These are phyloP conservation scores for Diddensiella caesifluorescens DNA, from an alignment of 805 yeast genomes.

Conservation along the genomic window DNA sequence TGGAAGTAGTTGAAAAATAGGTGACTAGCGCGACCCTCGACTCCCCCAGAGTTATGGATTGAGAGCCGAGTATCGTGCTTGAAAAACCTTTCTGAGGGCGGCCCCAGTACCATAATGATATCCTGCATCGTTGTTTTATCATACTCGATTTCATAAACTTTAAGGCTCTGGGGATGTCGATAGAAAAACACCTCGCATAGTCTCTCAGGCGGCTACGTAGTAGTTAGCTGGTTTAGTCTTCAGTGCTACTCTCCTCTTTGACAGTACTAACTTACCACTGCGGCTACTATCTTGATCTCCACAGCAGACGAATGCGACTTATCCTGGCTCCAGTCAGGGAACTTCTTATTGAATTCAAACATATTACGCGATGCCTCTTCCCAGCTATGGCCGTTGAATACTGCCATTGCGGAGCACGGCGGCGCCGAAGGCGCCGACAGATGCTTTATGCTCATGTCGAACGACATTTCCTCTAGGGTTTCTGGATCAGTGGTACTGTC, in stretches of 20 bases:
- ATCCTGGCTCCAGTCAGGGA: too few relatives aligned
- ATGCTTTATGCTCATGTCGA: too few relatives aligned
- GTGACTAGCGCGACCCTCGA: constrained; percentile 13
- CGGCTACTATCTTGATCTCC: too few relatives aligned
- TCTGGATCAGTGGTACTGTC: background rate
- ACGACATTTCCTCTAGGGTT: too few relatives aligned
- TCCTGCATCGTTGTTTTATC: constrained; percentile 49
- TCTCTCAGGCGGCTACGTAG: constrained; percentile 3
- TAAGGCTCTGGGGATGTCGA: constrained; percentile 8
- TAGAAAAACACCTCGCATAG: constrained; percentile 8
- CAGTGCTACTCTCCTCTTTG: too few relatives aligned
- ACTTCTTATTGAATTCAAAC: background rate
- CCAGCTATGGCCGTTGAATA: constrained; percentile 26
- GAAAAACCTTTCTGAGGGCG: constrained; percentile 50
- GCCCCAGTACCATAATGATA: constrained; percentile 45
- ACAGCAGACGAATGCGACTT: too few relatives aligned
- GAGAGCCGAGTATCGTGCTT: constrained; percentile 42
- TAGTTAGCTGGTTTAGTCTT: too few relatives aligned
- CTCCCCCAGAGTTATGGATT: constrained; percentile 35
- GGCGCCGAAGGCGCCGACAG: constrained; percentile 18
- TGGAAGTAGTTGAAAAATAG: constrained; percentile 43
- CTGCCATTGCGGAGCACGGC: constrained; percentile 21
- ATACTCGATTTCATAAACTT: constrained; percentile 11
- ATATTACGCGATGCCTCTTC: constrained; percentile 11
- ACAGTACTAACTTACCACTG: too few relatives aligned